Evolutionary conservation across 2,329 filamentous ascomycete genomes (phyloP), one percentile per base, ranked within the genome.

Genomic region (Penicillium hordei): DNA sequence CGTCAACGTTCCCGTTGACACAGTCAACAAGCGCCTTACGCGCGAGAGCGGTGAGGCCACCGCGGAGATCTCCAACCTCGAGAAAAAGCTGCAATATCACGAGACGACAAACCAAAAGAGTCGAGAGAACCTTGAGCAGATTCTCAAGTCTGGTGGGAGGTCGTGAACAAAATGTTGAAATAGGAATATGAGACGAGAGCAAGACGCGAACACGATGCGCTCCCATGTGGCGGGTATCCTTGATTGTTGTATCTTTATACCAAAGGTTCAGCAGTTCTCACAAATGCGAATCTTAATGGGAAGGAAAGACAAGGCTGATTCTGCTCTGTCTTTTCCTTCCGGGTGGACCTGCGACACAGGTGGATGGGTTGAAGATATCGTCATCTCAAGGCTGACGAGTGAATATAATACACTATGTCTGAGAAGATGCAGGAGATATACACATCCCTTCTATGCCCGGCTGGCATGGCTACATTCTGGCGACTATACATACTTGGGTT

Each of bases 71-170:
- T 83, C 89, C 40, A 89, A 88, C 63, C 78, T 97, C 63, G 87
- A 90, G 65, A 96, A 97, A 83, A 92, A 91, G 75, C 81, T 97
- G 68, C 86, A 93, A 67, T 97, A 97, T 72, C 82, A 97, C 44
- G 93, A 97, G 79, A 96, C 91, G 57, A 97, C 94, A 49, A 89
- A 91, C 73, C 92, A 95, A 80, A 99, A 97, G 71, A 96, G 92
- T 76, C 87, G 89, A 67, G 87, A 93, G 65, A 91, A 96, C 71
- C 89, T 97, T 66, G 89, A 96, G 73, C 89, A 92, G 75, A 93
- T 97, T 72, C 83, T 97, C 70, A 84, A 85, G 71, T 77, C 83
- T 51, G 80, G 79, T 21, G 77, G 78, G 17, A 69, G 65, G 60
- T 68, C 72, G 29, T 73, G 65, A 65, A 29, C 17, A 19, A 17